These are phyloP conservation scores for Mucor indicus DNA, from an alignment of 371 early-diverging fungal genomes.

Conservation along the genomic window DNA sequence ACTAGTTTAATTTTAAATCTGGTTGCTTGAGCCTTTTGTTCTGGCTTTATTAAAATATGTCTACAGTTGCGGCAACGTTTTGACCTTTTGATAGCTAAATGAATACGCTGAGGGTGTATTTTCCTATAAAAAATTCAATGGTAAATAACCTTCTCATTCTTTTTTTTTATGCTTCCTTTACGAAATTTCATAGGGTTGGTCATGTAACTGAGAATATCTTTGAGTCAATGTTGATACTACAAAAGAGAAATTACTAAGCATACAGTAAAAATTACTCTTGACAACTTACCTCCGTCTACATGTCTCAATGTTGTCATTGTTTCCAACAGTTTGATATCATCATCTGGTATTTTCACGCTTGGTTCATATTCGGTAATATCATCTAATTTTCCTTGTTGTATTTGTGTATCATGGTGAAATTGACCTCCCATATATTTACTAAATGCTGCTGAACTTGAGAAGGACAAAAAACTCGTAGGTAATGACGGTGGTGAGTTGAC, in stretches of 20 bases:
- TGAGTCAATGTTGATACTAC: slow-evolving; percentile 68
- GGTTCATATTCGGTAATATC: slow-evolving; percentile 52
- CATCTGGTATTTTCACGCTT: slow-evolving; percentile 46
- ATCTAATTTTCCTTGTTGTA: slow-evolving; percentile 37
- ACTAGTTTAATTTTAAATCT: slow-evolving; percentile 85
- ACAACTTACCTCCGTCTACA: slow-evolving; percentile 35
- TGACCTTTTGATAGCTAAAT: slow-evolving; percentile 80
- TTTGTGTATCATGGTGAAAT: slow-evolving; percentile 22
- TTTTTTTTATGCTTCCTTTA: slow-evolving; percentile 10
- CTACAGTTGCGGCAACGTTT: slow-evolving; percentile 86
- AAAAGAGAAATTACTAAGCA: no score
- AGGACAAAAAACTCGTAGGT: slow-evolving; percentile 40
- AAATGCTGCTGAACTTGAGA: slow-evolving; percentile 35
- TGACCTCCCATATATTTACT: slow-evolving; percentile 42
- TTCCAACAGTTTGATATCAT: slow-evolving; percentile 43
- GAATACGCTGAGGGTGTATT: slow-evolving; percentile 83
- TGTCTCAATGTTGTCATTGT: slow-evolving; percentile 43
- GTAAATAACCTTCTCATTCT: neutral
- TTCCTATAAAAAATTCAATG: slow-evolving; percentile 21
- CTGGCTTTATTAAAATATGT: slow-evolving; percentile 88
- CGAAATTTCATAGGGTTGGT: slow-evolving; percentile 59
- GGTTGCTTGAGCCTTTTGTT: slow-evolving; percentile 84
- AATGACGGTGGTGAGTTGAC: slow-evolving; percentile 39
- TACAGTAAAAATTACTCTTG: no score
- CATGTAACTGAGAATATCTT: slow-evolving; percentile 64